A percentile compares a stretch with the other conserved stretches of the same genome.
phyloP scores from a whole-genome alignment of 768 basidiomycete genomes.

The Kwoniella botswanensis region DNA sequence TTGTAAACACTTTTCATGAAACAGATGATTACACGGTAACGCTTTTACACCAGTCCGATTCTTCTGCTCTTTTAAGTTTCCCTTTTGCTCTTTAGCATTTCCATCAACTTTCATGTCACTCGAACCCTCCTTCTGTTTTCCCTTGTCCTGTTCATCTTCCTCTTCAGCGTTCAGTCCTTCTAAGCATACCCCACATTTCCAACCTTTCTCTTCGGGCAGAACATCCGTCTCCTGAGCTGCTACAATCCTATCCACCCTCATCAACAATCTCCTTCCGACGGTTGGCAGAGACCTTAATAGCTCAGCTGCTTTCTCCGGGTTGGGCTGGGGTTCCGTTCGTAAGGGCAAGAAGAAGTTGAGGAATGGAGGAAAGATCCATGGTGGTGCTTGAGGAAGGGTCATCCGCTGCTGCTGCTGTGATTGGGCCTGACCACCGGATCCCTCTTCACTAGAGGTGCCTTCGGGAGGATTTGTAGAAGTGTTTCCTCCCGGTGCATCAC shows the following conservation, averaged over 20 bases:
- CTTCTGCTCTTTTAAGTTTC: neutral
- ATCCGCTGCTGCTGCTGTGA: neutral
- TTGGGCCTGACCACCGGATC: neutral
- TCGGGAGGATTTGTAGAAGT: neutral
- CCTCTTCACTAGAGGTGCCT: neutral
- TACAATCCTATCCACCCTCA: conserved; percentile 37
- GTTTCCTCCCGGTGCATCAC: neutral
- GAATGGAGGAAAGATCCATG: conserved; percentile 30
- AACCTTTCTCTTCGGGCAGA: conserved; percentile 37
- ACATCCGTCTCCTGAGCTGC: conserved; percentile 34
- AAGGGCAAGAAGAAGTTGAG: conserved; percentile 27
- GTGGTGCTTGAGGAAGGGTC: conserved; percentile 22
- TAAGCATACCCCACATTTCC: conserved; percentile 53
- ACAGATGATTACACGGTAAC: conserved; percentile 52
- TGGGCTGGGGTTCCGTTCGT: conserved; percentile 28
- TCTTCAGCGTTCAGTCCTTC: conserved; percentile 32
- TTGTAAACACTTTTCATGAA: conserved; percentile 42
- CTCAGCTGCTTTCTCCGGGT: conserved; percentile 46
- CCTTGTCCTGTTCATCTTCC: conserved; percentile 15
- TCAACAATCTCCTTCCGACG: conserved; percentile 31
- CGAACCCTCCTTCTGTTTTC: neutral
- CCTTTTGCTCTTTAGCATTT: neutral
- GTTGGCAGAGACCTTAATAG: conserved; percentile 38
- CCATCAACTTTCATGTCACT: neutral
- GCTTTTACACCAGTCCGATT: conserved; percentile 37